Evolutionary conservation across 306 rosid genomes (phyloP), one percentile per base, ranked within the genome.

Genomic region (Sphenostylis stenocarpa): DNA sequence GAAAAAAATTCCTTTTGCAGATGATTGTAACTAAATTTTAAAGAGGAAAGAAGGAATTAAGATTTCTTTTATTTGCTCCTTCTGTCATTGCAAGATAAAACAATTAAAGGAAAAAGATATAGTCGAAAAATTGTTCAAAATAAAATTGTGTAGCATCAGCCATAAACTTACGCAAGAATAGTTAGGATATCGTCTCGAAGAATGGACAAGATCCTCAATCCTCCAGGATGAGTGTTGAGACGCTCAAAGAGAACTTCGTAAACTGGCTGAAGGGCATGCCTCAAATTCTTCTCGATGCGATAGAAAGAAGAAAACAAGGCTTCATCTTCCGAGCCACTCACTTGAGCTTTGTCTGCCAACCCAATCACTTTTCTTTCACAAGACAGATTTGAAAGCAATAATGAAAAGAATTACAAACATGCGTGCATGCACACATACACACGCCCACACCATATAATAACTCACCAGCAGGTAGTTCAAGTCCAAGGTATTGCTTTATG

Each of bases 171-270:
- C 97, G 70, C 60, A 4, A 94, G 96, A 86, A 90, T 84, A 45
- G 87, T 85, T 33, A 94, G 80, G 87, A 91, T 90, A 83, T 91
- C 89, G 39, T 91, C 93, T 58, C 98, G 96, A 75, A 94, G 84
- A 87, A 67, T 83, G 76, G 97, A 77, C 73, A 94, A 86, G 86
- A 87, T 83, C 81, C 82, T 90, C 87, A 94, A 86, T 47, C 98
- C 98, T 75, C 98, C 98, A 2, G 96, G 90, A 79, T 94, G 93
- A 8, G 90, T 91, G 80, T 94, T 94, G 77, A 91, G 96, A 20
- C 91, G 88, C 86, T 90, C 98, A 82, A 94, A 94, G 36, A 94
- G 93, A 81, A 86, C 91, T 83, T 91, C 98, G 31, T 91, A 94
- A 60, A 72, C 77, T 14, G 98, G 98, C 85, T 89, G 87, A 36